These are phyloP conservation scores for Zea luxurians DNA, from an alignment of 176 grass and related monocot genomes.

Conservation along the genomic window DNA sequence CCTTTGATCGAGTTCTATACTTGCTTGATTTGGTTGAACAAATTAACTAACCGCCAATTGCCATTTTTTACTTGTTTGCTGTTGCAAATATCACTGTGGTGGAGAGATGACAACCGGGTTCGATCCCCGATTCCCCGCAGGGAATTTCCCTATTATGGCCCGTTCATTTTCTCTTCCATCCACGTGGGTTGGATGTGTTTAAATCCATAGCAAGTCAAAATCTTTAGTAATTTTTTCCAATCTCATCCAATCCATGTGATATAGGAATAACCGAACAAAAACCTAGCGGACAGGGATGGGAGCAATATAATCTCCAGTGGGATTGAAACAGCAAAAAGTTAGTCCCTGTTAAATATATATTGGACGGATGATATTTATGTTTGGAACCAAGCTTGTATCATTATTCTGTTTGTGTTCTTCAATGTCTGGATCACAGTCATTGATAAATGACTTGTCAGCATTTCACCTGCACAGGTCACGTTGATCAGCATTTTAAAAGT, in stretches of 20 bases:
- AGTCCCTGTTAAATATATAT: neutral
- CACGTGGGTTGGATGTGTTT: too few relatives aligned
- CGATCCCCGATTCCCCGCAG: too few relatives aligned
- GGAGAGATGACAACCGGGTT: neutral
- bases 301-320: too few relatives aligned
- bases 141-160: too few relatives aligned
- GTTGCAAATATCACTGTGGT: neutral
- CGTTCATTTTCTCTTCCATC: too few relatives aligned
- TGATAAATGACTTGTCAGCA: neutral
- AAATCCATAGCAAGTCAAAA: too few relatives aligned
- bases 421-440: neutral
- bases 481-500: neutral
- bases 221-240: too few relatives aligned
- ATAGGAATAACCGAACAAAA: too few relatives aligned
- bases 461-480: neutral
- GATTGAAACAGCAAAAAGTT: neutral
- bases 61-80: neutral
- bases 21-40: neutral
- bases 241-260: too few relatives aligned
- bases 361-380: neutral
- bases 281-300: too few relatives aligned
- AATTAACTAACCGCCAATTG: neutral
- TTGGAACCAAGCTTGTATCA: neutral
- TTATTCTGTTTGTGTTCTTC: neutral
- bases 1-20: neutral